Percentiles rank a stretch among this genome's conserved stretches.
Evolutionary conservation across 2,329 filamentous ascomycete species (phyloP).

Genomic region (Aaosphaeria arxii): DNA sequence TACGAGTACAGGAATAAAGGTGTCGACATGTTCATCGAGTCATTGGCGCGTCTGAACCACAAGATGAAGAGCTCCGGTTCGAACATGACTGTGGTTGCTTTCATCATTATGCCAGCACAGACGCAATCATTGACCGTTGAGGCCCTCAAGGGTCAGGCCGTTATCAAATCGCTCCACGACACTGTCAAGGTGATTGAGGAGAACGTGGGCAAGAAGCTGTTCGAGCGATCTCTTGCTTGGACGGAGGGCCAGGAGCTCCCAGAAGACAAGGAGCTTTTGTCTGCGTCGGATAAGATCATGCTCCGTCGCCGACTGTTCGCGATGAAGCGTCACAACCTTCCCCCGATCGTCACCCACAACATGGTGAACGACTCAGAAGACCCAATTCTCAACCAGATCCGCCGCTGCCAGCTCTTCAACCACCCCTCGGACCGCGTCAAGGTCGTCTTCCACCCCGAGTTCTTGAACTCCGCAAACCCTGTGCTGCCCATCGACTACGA

Average conservation of each 20-base stretch:
- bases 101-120: constrained; percentile 98
- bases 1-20: constrained; percentile 99
- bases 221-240: constrained; percentile 92
- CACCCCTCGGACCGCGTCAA: constrained; percentile 93
- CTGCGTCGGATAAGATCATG: constrained; percentile 85
- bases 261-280: constrained; percentile 95
- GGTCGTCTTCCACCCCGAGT: constrained; percentile 96
- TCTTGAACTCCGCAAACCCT: constrained; percentile 92
- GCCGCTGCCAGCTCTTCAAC: constrained; percentile 95
- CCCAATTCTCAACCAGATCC: constrained; percentile 91
- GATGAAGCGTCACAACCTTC: constrained; percentile 88
- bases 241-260: constrained; percentile 91
- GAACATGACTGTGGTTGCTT: constrained; percentile 92
- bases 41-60: constrained; percentile 90
- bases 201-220: constrained; percentile 88
- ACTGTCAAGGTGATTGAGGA: constrained; percentile 90
- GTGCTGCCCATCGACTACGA: constrained; percentile 96
- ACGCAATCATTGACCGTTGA: constrained; percentile 94
- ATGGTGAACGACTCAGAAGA: constrained; percentile 95
- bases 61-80: constrained; percentile 80
- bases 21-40: constrained; percentile 99
- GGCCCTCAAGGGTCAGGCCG: constrained; percentile 91
- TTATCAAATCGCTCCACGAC: constrained; percentile 92
- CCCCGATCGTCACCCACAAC: constrained; percentile 97
- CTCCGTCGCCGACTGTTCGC: constrained; percentile 88